These are phyloP conservation scores for Suillus fuscotomentosus DNA, from an alignment of 768 basidiomycete genomes.

Conservation along the genomic window DNA sequence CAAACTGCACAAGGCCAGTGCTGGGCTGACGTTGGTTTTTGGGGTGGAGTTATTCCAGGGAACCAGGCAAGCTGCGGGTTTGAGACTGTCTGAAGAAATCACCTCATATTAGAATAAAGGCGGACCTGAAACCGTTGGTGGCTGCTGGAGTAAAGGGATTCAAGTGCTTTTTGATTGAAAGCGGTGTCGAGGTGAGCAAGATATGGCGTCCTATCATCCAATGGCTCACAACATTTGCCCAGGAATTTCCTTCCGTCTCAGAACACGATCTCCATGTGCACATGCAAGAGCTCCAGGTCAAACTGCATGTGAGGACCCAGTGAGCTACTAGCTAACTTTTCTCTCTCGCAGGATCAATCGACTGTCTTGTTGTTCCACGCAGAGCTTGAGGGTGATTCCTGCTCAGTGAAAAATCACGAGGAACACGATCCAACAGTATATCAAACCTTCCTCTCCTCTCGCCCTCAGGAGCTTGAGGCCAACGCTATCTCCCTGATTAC, in stretches of 20 bases:
- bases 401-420: constrained; percentile 14
- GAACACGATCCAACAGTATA: constrained; percentile 56
- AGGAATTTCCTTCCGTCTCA: constrained; percentile 92
- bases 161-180: constrained; percentile 96
- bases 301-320: constrained; percentile 2
- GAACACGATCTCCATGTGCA: constrained; percentile 66
- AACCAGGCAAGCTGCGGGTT: constrained; percentile 59
- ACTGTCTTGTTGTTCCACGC: constrained; percentile 91
- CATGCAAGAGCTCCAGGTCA: constrained; percentile 75
- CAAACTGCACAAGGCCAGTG: constrained; percentile 65
- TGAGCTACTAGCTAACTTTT: constrained; percentile 3
- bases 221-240: constrained; percentile 7
- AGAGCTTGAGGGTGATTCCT: constrained; percentile 57
- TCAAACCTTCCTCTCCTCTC: constrained; percentile 80
- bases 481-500: constrained; percentile 81
- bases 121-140: constrained; percentile 72
- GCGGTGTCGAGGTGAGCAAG: constrained; percentile 80
- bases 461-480: constrained; percentile 77
- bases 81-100: background rate
- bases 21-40: constrained; percentile 73
- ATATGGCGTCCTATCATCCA: constrained; percentile 3
- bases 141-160: constrained; percentile 88
- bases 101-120: constrained; percentile 37
- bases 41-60: constrained; percentile 93
- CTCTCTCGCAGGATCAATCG: constrained; percentile 49